phyloP scores from a whole-genome alignment of 495 filamentous ascomycete genomes.

The Mytilinidion resinicola region DNA sequence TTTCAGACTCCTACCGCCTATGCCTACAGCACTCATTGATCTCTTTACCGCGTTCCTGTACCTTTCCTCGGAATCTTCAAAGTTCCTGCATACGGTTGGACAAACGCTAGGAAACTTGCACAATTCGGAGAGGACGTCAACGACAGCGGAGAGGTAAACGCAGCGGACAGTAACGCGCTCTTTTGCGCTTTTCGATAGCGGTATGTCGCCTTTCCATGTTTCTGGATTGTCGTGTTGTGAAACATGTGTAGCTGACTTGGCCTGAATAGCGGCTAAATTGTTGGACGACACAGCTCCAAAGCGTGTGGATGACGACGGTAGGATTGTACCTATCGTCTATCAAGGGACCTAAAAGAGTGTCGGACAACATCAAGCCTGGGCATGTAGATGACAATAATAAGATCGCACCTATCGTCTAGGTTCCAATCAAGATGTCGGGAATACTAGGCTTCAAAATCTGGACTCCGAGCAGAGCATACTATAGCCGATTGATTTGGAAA shows the following conservation, averaged over 20 bases:
- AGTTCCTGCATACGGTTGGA: conserved; percentile 1
- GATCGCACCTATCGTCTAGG: too few species aligned
- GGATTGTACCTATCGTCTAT: background rate
- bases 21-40: background rate
- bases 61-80: background rate
- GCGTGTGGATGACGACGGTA: background rate
- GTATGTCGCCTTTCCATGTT: background rate
- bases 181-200: conserved; percentile 6
- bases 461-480: too few species aligned
- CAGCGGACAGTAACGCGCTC: conserved; percentile 10
- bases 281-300: background rate
- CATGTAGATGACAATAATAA: too few species aligned
- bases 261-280: background rate
- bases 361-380: too few species aligned
- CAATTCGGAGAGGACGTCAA: background rate
- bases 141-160: background rate
- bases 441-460: too few species aligned
- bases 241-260: background rate
- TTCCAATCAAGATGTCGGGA: too few species aligned
- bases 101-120: background rate
- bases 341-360: too few species aligned
- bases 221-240: too few species aligned
- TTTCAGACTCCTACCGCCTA: background rate
- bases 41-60: background rate
- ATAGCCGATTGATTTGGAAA: too few species aligned